These are phyloP conservation scores for Arachis monticola DNA, from an alignment of 331 rosid species.

Conservation along the genomic window DNA sequence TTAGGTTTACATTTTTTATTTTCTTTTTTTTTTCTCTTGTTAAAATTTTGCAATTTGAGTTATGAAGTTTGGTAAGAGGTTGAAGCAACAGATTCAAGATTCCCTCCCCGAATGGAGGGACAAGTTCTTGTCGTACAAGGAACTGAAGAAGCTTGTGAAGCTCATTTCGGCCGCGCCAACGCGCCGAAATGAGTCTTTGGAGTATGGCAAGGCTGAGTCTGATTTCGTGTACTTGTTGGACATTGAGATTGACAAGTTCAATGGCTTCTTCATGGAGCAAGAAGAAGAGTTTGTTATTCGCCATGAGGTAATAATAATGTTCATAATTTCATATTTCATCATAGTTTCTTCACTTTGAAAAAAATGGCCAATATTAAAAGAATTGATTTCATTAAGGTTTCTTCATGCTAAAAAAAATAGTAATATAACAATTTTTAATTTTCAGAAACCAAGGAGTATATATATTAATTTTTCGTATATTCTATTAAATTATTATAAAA, in stretches of 20 bases:
- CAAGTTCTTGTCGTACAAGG: slow-evolving; percentile 82
- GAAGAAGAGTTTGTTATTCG: slow-evolving; percentile 86
- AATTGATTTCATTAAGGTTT: too few species aligned
- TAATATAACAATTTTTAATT: neutral
- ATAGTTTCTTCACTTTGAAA: too few species aligned
- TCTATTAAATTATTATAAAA: neutral
- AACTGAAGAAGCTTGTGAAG: slow-evolving; percentile 73
- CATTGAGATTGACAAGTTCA: slow-evolving; percentile 88
- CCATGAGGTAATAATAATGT: slow-evolving; percentile 53
- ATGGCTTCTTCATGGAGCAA: slow-evolving; percentile 73
- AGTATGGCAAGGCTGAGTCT: slow-evolving; percentile 56
- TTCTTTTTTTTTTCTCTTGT: neutral
- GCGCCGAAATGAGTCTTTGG: slow-evolving; percentile 41
- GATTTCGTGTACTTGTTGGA: slow-evolving; percentile 70
- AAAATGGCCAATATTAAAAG: too few species aligned
- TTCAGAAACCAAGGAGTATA: neutral
- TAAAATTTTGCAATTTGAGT: neutral
- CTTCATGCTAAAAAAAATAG: too few species aligned
- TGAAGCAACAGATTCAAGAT: slow-evolving; percentile 74
- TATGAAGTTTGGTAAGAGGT: slow-evolving; percentile 88
- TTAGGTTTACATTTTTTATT: neutral
- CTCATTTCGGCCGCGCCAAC: slow-evolving; percentile 49
- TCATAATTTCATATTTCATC: neutral
- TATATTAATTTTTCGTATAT: neutral
- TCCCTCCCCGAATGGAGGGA: slow-evolving; percentile 80